Evolutionary conservation across 208 protist species (phyloP).

Genomic region (Trypanosoma conorhini): DNA sequence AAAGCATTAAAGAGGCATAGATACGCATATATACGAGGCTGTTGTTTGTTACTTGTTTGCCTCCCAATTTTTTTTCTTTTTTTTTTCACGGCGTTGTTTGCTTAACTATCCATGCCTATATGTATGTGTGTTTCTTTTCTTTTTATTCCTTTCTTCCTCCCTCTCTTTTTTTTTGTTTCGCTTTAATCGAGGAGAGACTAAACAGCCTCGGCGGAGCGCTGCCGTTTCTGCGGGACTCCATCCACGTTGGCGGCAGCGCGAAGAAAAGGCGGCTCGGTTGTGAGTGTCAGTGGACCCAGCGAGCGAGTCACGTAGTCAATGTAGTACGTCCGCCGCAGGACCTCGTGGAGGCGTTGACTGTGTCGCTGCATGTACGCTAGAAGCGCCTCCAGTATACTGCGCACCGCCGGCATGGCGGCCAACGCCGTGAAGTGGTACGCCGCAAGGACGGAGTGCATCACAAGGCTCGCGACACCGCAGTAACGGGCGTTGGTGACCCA

Average conservation of each 20-base stretch:
- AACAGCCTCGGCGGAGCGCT: conserved; percentile 10
- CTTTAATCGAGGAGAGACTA: not conserved
- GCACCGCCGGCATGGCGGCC: conserved; percentile 52
- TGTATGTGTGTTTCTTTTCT: not conserved
- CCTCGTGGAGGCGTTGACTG: conserved; percentile 81
- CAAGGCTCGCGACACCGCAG: conserved; percentile 73
- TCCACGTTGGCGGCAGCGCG: not conserved
- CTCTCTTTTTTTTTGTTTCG: no score
- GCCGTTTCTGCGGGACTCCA: conserved; percentile 15
- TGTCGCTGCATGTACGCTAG: conserved; percentile 85
- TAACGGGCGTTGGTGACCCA: conserved; percentile 92
- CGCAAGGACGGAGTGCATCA: conserved; percentile 62
- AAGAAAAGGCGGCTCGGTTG: conserved; percentile 63
- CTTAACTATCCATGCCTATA: not conserved
- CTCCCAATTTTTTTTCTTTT: not conserved
- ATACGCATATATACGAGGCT: not conserved
- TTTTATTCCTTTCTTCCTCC: conserved; percentile 7
- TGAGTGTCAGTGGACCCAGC: conserved; percentile 57
- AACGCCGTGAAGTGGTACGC: conserved; percentile 69
- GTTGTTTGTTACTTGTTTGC: no score
- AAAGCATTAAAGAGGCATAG: no score
- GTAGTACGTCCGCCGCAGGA: conserved; percentile 87
- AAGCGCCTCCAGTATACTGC: conserved; percentile 75
- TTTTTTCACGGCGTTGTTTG: not conserved
- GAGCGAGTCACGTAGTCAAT: conserved; percentile 85